These are phyloP conservation scores for Zymoseptoria pseudotritici DNA, from an alignment of 2,329 filamentous ascomycete species.

Conservation along the genomic window DNA sequence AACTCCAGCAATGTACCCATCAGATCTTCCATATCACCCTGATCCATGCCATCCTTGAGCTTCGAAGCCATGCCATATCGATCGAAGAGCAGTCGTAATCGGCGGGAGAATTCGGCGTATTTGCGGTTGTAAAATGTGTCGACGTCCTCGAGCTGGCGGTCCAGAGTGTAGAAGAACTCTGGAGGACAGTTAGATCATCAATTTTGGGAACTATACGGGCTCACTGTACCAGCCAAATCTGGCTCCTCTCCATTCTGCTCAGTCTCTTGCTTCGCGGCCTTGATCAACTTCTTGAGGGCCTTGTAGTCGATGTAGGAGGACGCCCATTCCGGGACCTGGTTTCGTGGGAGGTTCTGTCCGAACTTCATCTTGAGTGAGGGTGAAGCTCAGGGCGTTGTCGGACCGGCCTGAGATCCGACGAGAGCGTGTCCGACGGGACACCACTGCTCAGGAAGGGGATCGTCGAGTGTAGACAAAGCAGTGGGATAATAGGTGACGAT, in stretches of 20 bases:
- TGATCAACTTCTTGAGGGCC: conserved; percentile 90
- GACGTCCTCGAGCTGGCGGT: conserved; percentile 95
- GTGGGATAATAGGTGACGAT: neutral
- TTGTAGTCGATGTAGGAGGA: conserved; percentile 84
- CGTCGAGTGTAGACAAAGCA: neutral
- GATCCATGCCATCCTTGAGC: conserved; percentile 64
- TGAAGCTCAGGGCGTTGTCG: neutral
- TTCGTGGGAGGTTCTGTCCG: conserved; percentile 58
- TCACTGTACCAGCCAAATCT: conserved; percentile 77
- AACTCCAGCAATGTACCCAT: conserved; percentile 85
- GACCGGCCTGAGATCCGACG: neutral
- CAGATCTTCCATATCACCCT: conserved; percentile 84
- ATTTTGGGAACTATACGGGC: conserved; percentile 10
- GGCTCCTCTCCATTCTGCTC: conserved; percentile 51
- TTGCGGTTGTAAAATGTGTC: conserved; percentile 97
- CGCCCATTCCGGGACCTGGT: conserved; percentile 83
- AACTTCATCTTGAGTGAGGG: conserved; percentile 30
- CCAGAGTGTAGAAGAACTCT: conserved; percentile 96
- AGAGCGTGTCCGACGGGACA: neutral
- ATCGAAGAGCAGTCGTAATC: conserved; percentile 78
- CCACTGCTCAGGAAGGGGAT: neutral
- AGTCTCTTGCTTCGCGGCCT: conserved; percentile 54
- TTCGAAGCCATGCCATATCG: conserved; percentile 73
- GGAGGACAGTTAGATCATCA: conserved; percentile 26
- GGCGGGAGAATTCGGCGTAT: conserved; percentile 72